Percentiles rank a stretch among this genome's conserved stretches.
phyloP scores from a whole-genome alignment of 352 stramenopile species.

The Pythium monospermum region DNA sequence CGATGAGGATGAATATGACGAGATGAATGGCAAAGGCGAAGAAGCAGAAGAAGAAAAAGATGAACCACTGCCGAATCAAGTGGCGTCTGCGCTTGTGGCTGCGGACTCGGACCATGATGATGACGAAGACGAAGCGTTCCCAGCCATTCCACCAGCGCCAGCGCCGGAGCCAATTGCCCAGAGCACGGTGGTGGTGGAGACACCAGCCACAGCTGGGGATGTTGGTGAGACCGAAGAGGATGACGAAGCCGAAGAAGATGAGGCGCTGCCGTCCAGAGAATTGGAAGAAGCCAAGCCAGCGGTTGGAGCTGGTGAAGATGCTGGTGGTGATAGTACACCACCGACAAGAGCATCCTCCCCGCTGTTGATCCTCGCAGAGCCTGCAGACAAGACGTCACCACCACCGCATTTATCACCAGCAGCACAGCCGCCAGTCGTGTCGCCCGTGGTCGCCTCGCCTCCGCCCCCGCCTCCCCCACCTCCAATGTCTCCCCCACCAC shows the following conservation, averaged over 20 bases:
- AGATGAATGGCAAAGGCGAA: too few relatives aligned
- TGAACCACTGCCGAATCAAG: constrained; percentile 36
- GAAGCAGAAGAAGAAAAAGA: constrained; percentile 64
- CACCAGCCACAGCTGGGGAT: not conserved
- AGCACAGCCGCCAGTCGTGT: too few relatives aligned
- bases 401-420: too few relatives aligned
- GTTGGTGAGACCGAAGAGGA: constrained; percentile 2
- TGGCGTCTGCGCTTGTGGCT: not conserved
- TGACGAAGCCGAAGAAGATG: constrained; percentile 9
- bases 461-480: constrained; percentile 1
- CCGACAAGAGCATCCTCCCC: too few relatives aligned
- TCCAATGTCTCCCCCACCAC: constrained; percentile 4
- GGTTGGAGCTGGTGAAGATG: too few relatives aligned
- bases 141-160: not conserved
- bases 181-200: not conserved
- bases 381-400: too few relatives aligned
- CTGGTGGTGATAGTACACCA: too few relatives aligned
- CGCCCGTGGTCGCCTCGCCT: too few relatives aligned
- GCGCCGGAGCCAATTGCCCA: constrained; percentile 1
- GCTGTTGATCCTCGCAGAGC: too few relatives aligned
- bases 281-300: not conserved
- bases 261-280: not conserved
- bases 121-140: constrained; percentile 32
- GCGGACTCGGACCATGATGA: constrained; percentile 12
- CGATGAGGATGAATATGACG: constrained; percentile 41